Conservation (phyloP, 352 stramenopile genomes). For the Globisporangium solare region DNA sequence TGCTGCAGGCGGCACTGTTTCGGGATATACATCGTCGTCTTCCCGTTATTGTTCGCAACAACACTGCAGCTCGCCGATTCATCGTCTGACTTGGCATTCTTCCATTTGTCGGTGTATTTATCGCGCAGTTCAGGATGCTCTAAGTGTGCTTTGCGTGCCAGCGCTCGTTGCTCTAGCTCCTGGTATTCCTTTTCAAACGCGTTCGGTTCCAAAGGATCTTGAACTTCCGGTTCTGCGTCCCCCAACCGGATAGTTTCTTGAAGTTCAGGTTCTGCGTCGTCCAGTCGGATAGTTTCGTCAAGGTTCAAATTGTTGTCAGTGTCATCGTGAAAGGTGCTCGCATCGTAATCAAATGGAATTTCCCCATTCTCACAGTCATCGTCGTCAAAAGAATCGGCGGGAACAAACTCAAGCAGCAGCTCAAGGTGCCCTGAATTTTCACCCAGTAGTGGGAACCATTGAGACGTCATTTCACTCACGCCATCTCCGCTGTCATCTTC, state of each 20-base stretch:
- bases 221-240: conserved; percentile 3
- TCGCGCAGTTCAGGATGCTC: conserved; percentile 21
- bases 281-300: not conserved
- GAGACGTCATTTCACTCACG: conserved; percentile 11
- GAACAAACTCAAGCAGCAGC: conserved; percentile 45
- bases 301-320: not conserved
- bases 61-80: conserved; percentile 15
- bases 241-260: not conserved
- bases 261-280: not conserved
- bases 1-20: conserved; percentile 9
- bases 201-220: conserved; percentile 15
- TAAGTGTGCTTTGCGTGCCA: conserved; percentile 20
- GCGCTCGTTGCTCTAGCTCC: conserved; percentile 11
- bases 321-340: conserved; percentile 4
- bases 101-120: conserved; percentile 1
- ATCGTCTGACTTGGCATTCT: not conserved
- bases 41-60: conserved; percentile 32
- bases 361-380: conserved; percentile 9
- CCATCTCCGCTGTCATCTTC: conserved; percentile 1
- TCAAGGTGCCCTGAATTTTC: conserved; percentile 40
- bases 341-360: not conserved
- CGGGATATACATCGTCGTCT: conserved; percentile 52
- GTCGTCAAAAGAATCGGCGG: conserved; percentile 14
- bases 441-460: conserved; percentile 43
- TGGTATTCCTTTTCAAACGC: conserved; percentile 9